These are phyloP conservation scores for Dendrobium catenatum DNA, from an alignment of 106 monocot species.

Conservation along the genomic window DNA sequence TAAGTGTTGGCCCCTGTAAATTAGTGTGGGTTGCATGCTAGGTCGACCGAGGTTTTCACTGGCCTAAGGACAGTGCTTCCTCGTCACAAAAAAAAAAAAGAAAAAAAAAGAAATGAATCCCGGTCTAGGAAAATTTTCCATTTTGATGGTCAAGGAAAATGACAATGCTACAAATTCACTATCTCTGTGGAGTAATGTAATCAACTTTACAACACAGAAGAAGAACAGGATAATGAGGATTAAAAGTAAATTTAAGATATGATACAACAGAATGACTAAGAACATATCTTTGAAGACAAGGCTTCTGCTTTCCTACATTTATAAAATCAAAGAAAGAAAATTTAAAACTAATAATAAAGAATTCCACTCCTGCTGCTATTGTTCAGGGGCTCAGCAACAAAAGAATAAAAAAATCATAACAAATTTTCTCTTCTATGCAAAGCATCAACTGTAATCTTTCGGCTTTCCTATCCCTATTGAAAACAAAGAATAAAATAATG, in stretches of 20 bases:
- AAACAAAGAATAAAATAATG: background rate
- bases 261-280: background rate
- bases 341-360: background rate
- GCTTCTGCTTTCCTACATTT: background rate
- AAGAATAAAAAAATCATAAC: background rate
- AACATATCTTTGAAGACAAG: constrained; percentile 1
- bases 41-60: no score
- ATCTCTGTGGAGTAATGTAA: no score
- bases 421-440: background rate
- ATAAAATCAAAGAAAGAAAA: background rate
- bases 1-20: no score
- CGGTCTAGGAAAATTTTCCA: no score
- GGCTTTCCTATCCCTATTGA: background rate
- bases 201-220: no score
- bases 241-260: background rate
- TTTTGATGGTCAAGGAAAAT: no score
- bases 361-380: background rate
- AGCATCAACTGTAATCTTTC: background rate
- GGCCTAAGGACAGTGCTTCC: no score
- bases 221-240: no score
- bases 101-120: no score
- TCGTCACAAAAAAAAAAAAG: no score
- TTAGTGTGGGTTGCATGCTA: no score
- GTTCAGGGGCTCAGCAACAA: background rate
- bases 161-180: no score